Evolutionary conservation across 169 alveolate species (phyloP), one percentile per base, ranked within the genome.

Genomic region (Plasmodium gallinaceum): DNA sequence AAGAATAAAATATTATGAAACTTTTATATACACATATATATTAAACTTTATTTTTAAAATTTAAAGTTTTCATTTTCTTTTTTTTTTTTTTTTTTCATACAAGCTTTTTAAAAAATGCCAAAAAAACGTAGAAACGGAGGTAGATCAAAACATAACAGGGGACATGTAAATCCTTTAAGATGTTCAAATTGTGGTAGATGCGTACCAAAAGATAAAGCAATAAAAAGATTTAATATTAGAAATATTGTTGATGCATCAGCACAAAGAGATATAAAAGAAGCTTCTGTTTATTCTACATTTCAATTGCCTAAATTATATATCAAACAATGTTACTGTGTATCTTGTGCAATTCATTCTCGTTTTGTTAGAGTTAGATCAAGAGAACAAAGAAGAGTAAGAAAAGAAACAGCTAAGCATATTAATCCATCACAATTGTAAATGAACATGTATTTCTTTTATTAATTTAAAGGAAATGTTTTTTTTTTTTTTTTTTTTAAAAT

Each of bases 271-370:
- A 97, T 99, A 92, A 96, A 96, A 93, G 99, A 98, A 88, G 98
- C 98, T 64, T 97, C 98, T 37, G 99, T 97, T 78, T 97, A 96
- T 94, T 93, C 96, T 86, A 96, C 96, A 37, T 96, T 95, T 95
- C 88, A 93, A 92, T 96, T 98, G 92, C 99, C 99, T 32, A 98
- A 98, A 96, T 96, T 99, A 94, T 99, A 98, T 97, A 98, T 98
- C 92, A 99, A 99, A 96, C 99, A 97, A 96, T 97, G 98, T 90
- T 99, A 99, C 95, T 99, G 99, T 97, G 98, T 99, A 37, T 98
- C 99, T 69, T 99, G 99, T 93, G 99, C 99, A 54, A 98, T 99
- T 93, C 99, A 98, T 98, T 98, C 99, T 68, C 98, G 99, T 72
- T 98, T 98, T 71, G 99, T 99, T 37, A 97, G 99, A 74, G 99